Evolutionary conservation across 352 stramenopile genomes (phyloP).

Genomic region (Phytophthora pistaciae): DNA sequence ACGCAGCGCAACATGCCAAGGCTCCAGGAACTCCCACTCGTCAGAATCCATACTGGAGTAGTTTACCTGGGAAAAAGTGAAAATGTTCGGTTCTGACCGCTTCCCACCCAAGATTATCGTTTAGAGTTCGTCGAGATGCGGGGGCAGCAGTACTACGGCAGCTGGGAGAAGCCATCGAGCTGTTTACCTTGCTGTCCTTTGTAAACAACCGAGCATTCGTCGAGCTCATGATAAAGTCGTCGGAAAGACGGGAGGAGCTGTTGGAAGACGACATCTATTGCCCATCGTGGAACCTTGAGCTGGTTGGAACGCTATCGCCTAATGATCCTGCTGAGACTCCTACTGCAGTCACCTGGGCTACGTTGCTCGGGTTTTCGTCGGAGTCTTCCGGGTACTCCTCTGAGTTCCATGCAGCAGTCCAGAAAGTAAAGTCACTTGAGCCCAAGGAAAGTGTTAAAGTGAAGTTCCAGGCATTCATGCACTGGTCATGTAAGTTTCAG

Average conservation of each 20-base stretch:
- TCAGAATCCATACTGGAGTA: too few relatives aligned
- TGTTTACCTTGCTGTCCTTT: neutral
- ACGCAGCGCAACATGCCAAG: too few relatives aligned
- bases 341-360: neutral
- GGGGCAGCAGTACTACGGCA: neutral
- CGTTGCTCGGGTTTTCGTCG: neutral
- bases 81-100: too few relatives aligned
- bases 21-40: too few relatives aligned
- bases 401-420: neutral
- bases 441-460: neutral
- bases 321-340: neutral
- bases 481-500: neutral
- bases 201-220: neutral
- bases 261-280: neutral
- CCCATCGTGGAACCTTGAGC: neutral
- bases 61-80: too few relatives aligned
- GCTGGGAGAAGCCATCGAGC: neutral
- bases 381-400: neutral
- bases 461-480: neutral
- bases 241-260: too few relatives aligned
- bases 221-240: neutral
- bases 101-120: neutral
- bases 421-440: neutral
- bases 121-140: neutral
- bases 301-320: neutral